Evolutionary conservation across 805 yeast species (phyloP).

Genomic region (Yarrowia osloensis): DNA sequence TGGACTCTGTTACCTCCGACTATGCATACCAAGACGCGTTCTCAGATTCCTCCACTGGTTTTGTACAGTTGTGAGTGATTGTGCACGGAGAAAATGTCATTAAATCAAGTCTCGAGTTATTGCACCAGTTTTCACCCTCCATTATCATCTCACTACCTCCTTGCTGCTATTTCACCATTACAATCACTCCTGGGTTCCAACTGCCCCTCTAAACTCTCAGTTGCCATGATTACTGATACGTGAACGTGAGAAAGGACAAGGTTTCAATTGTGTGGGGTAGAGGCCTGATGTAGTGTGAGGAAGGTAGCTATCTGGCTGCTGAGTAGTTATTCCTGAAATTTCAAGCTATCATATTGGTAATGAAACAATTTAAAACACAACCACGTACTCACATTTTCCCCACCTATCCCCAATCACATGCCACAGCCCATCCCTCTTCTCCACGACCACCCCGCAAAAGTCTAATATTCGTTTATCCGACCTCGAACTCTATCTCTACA

Average conservation of each 20-base stretch:
- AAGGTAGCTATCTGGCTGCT: too few species aligned
- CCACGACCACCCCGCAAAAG: slow-evolving; percentile 4
- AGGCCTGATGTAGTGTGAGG: background rate
- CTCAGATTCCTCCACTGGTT: too few species aligned
- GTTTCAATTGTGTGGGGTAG: slow-evolving; percentile 14
- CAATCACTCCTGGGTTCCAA: background rate
- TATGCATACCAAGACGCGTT: background rate
- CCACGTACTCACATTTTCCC: too few species aligned
- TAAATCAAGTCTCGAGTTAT: too few species aligned
- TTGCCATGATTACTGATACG: slow-evolving; percentile 22
- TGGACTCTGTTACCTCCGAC: background rate
- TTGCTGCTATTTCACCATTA: too few species aligned
- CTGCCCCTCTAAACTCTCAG: slow-evolving; percentile 12
- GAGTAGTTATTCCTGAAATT: too few species aligned
- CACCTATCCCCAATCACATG: background rate
- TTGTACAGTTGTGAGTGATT: too few species aligned
- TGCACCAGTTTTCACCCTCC: too few species aligned
- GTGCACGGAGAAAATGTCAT: too few species aligned
- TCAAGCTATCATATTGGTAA: too few species aligned
- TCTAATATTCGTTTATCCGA: background rate
- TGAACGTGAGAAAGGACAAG: slow-evolving; percentile 13
- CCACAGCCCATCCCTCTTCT: background rate
- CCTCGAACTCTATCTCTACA: background rate
- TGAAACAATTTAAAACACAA: too few species aligned
- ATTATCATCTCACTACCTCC: too few species aligned